A percentile compares a stretch with the other conserved stretches of the same genome.
Conservation (phyloP, 2,329 filamentous ascomycete genomes). For the Mycosphaerelloides madeirae region DNA sequence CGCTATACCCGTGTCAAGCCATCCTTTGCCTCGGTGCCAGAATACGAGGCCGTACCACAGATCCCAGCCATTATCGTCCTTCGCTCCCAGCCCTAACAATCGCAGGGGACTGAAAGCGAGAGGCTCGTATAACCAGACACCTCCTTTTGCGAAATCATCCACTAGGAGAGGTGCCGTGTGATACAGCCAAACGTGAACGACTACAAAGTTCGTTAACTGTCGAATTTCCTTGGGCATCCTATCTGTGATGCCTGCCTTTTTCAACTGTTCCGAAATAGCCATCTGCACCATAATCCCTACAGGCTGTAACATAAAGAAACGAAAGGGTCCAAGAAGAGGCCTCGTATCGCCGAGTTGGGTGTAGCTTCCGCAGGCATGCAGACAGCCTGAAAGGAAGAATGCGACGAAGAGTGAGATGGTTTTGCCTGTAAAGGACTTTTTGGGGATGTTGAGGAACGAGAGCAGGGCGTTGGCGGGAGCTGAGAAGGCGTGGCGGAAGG, state of each 20-base stretch:
- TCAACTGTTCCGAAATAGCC: constrained; percentile 35
- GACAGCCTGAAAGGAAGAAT: constrained; percentile 60
- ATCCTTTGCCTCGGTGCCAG: constrained; percentile 58
- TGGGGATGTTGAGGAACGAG: constrained; percentile 26
- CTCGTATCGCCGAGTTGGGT: constrained; percentile 59
- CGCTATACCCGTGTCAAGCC: constrained; percentile 57
- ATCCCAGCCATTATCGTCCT: constrained; percentile 62
- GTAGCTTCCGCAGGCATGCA: constrained; percentile 69
- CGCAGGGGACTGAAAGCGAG: constrained; percentile 71
- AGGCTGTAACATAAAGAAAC: constrained; percentile 70
- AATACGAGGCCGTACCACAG: constrained; percentile 55
- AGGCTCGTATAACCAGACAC: constrained; percentile 76
- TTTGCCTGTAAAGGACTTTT: constrained; percentile 34
- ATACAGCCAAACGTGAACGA: constrained; percentile 63
- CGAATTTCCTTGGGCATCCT: constrained; percentile 45
- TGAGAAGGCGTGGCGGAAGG: constrained; percentile 69
- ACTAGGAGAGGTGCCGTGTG: constrained; percentile 61
- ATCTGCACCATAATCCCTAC: constrained; percentile 61
- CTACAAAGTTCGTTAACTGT: constrained; percentile 56
- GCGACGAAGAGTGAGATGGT: constrained; percentile 47
- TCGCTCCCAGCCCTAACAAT: constrained; percentile 58
- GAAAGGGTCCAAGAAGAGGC: constrained; percentile 49
- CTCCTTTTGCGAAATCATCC: constrained; percentile 69
- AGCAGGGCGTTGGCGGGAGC: constrained; percentile 53
- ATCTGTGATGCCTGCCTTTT: constrained; percentile 29